Base-by-base conservation (phyloP, 1,284 basidiomycete genomes). In the Cerioporus squamosus region DNA sequence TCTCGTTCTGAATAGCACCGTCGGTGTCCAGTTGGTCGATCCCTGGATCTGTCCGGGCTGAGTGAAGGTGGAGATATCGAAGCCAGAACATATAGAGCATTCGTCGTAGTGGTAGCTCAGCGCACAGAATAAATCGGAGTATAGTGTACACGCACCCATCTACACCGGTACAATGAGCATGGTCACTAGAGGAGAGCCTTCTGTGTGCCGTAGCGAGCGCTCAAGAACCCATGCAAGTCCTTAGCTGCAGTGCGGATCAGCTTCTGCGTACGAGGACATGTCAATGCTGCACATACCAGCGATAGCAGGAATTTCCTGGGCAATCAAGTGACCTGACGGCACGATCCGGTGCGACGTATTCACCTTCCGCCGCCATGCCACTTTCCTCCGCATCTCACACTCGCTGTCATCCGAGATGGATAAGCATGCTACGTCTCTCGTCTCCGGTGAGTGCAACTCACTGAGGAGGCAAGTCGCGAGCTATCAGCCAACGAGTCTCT, bases 281-380 rank as follows among this genome's bases (percentile, higher is more conserved):
- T 10, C 9, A 5, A n/a, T 18, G 3, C 2, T 0, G 12, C 5
- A 58, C 63, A 31, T 49, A 72, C 72, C 71, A 3, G 72, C 42
- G 14, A 66, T 65, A 15, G 23, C 24, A 1, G 71, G 72, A 9
- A 55, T 56, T 53, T 74, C 70, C 24, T 74, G 72, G 15, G 67
- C 55, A 22, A 72, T 69, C 62, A 91, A 70, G 78, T 91, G 89
- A 0, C 85, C 83, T 31, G 83, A 80, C 39, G 69, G 75, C 10
- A 72, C 63, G 51, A 91, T 79, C n/a, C 80, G 70, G 67, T 91
- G 89, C 12, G 79, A 80, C 29, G 84, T 68, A 64, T 90, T 89
- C 51, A 63, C 75, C 2, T 82, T 79, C 36, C 89, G 73, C n/a
- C 82, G 70, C 86, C 87, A 89, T 10, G 87, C 85, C 23, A 79